Conservation (phyloP, 306 rosid genomes). For the Alnus glutinosa region DNA sequence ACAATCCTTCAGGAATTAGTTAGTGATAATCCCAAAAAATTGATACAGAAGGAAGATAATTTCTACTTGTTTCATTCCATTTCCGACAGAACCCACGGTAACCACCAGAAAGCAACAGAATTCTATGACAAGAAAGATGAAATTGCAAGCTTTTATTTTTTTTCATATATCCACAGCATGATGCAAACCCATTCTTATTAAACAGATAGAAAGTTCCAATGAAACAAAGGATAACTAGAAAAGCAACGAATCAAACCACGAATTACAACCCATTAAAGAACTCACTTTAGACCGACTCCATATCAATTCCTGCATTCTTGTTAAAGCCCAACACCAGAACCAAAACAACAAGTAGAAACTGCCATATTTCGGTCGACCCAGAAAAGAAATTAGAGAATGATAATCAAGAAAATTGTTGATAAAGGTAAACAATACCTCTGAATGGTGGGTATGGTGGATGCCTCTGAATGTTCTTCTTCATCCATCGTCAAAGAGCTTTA, state of each 20-base stretch:
- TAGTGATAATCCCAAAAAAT: not conserved
- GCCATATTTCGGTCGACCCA: not conserved
- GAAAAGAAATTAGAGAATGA: not conserved
- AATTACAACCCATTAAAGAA: not conserved
- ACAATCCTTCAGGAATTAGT: not conserved
- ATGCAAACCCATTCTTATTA: not conserved
- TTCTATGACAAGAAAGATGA: not conserved
- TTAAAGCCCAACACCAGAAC: not conserved
- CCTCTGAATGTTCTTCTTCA: not conserved
- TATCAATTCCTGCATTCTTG: no score
- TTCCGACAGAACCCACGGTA: not conserved
- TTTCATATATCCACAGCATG: not conserved
- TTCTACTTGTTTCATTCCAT: not conserved
- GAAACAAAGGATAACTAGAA: not conserved
- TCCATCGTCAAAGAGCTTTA: not conserved
- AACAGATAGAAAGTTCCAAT: not conserved
- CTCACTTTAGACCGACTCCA: not conserved
- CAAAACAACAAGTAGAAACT: not conserved
- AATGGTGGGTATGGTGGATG: not conserved
- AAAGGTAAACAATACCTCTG: not conserved
- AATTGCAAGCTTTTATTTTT: not conserved
- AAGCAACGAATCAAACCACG: not conserved
- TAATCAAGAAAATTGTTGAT: not conserved
- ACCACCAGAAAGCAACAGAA: not conserved
- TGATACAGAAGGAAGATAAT: not conserved